Conservation (phyloP, 345 rosid species). For the Aurinia saxatilis region DNA sequence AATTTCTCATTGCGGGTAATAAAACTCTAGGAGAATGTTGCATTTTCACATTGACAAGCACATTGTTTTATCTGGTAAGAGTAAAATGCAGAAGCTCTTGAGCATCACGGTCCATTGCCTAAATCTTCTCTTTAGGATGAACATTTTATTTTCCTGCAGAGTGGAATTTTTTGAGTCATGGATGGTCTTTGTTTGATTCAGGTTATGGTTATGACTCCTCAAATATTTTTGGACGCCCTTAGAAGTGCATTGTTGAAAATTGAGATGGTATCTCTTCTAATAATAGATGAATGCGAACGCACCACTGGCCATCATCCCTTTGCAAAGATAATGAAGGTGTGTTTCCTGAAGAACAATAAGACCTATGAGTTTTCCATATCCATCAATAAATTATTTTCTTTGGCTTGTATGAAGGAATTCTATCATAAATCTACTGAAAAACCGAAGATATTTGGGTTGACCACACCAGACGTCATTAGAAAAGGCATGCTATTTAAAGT, state of each 20-base stretch:
- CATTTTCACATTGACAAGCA: neutral
- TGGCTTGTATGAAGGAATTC: conserved; percentile 52
- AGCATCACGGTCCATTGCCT: neutral
- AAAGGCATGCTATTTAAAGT: conserved; percentile 43
- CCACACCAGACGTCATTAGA: conserved; percentile 50
- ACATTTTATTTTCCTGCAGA: neutral
- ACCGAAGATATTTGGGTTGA: conserved; percentile 90
- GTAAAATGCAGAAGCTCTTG: neutral
- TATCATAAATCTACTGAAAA: conserved; percentile 48
- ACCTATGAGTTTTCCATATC: neutral
- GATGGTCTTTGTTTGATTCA: conserved; percentile 21
- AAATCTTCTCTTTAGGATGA: neutral
- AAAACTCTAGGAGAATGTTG: neutral
- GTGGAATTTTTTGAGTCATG: neutral
- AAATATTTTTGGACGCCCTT: conserved; percentile 69
- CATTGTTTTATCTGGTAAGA: neutral
- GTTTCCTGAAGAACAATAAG: conserved; percentile 1
- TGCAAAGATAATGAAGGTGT: conserved; percentile 73
- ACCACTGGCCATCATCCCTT: conserved; percentile 81
- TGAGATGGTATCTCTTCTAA: conserved; percentile 49
- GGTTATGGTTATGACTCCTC: conserved; percentile 97
- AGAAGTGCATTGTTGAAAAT: conserved; percentile 57
- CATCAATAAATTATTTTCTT: neutral
- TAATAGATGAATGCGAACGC: conserved; percentile 86
- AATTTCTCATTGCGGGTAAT: neutral